phyloP scores from a whole-genome alignment of 2,329 filamentous ascomycete genomes.

The Pseudogymnoascus sp. region DNA sequence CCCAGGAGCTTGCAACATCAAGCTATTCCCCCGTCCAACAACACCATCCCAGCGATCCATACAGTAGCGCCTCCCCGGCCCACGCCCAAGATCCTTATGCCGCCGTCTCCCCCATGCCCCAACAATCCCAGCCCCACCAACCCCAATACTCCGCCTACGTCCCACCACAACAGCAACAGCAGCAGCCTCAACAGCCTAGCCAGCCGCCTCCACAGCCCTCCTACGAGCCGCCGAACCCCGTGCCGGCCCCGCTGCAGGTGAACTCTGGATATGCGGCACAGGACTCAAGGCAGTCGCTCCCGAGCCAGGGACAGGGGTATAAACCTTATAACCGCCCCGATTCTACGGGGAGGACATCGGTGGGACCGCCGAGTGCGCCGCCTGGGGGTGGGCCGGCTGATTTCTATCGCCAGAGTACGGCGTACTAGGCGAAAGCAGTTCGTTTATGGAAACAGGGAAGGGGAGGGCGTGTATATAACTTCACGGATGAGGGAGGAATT shows the following conservation, averaged over 20 bases:
- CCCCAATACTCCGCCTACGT: conserved; percentile 26
- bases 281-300: conserved; percentile 44
- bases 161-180: conserved; percentile 20
- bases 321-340: conserved; percentile 44
- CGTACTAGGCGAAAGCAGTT: conserved; percentile 21
- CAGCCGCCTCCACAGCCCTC: conserved; percentile 16
- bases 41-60: conserved; percentile 33
- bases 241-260: conserved; percentile 21
- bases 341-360: conserved; percentile 16
- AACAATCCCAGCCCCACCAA: conserved; percentile 20
- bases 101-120: conserved; percentile 15
- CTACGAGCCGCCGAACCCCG: conserved; percentile 25
- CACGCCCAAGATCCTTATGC: conserved; percentile 25
- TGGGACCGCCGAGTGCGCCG: conserved; percentile 41
- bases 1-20: conserved; percentile 72
- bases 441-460: background rate
- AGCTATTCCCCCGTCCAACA: conserved; percentile 62
- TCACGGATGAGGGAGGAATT: background rate
- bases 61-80: conserved; percentile 21
- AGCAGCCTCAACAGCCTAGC: conserved; percentile 16
- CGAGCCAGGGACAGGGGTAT: conserved; percentile 46
- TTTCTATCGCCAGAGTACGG: conserved; percentile 45
- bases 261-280: conserved; percentile 29
- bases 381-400: conserved; percentile 34
- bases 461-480: background rate